Evolutionary conservation across 1,284 basidiomycete genomes (phyloP).

Genomic region (Moesziomyces sp.): DNA sequence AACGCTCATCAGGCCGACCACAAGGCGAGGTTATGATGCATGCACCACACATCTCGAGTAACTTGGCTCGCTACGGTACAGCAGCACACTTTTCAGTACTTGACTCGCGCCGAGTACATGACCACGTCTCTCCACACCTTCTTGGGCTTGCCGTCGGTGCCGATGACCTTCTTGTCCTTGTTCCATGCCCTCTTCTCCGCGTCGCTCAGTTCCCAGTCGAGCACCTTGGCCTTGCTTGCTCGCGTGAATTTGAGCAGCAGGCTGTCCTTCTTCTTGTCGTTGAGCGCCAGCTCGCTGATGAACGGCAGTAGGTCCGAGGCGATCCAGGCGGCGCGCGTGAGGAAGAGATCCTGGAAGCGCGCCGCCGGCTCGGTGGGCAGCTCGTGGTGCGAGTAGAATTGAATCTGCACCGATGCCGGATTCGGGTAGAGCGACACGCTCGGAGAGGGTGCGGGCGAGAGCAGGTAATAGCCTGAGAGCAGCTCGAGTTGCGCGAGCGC

Average conservation of each 20-base stretch:
- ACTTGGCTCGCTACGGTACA: too few species aligned
- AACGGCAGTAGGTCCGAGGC: slow-evolving; percentile 68
- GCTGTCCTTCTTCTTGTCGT: slow-evolving; percentile 46
- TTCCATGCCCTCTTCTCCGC: slow-evolving; percentile 31
- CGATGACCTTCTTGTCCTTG: slow-evolving; percentile 37
- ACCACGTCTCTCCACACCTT: slow-evolving; percentile 34
- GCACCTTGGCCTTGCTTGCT: slow-evolving; percentile 42
- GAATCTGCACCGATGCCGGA: slow-evolving; percentile 38
- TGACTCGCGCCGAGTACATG: slow-evolving; percentile 51
- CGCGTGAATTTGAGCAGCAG: slow-evolving; percentile 57
- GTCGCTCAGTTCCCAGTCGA: slow-evolving; percentile 36
- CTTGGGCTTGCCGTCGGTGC: slow-evolving; percentile 18
- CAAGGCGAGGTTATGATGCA: too few species aligned
- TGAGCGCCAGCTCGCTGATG: slow-evolving; percentile 46
- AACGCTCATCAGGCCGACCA: too few species aligned
- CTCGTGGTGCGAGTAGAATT: slow-evolving; percentile 56
- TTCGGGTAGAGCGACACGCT: slow-evolving; percentile 19
- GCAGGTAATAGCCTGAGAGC: slow-evolving; percentile 46
- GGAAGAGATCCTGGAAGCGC: slow-evolving; percentile 65
- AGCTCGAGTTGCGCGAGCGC: slow-evolving; percentile 20
- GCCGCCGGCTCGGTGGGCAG: slow-evolving; percentile 60
- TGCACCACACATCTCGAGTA: too few species aligned
- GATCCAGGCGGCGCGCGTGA: slow-evolving; percentile 57
- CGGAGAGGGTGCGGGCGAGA: slow-evolving; percentile 46
- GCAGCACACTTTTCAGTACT: slow-evolving; percentile 18